Evolutionary conservation across 345 rosid species (phyloP).

Genomic region (Erysimum cheiranthoides): DNA sequence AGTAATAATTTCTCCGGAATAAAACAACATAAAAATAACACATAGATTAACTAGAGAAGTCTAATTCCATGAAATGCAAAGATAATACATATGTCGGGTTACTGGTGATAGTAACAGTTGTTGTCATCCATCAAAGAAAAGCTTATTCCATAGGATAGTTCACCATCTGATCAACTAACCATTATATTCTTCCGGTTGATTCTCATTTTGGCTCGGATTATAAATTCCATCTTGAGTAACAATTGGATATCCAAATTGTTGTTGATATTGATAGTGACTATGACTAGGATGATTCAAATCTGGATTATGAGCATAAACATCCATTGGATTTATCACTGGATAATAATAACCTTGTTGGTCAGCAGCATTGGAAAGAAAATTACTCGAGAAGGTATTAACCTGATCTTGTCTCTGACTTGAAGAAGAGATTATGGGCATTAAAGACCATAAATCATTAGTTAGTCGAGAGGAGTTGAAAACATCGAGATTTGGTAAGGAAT

Average conservation of each 20-base stretch:
- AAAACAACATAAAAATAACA: neutral
- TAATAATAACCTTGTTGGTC: conserved; percentile 17
- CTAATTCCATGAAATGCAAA: neutral
- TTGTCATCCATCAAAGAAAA: neutral
- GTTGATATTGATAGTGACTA: conserved; percentile 2
- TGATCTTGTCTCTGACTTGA: neutral
- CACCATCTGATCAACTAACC: neutral
- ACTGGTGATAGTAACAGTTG: conserved; percentile 5
- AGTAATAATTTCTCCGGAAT: neutral
- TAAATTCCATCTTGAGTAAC: neutral
- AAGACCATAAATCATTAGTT: neutral
- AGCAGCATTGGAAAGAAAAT: neutral
- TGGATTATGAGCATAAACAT: neutral
- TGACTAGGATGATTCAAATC: neutral
- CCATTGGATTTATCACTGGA: conserved; percentile 8
- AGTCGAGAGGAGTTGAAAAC: conserved; percentile 16
- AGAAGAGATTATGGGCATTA: neutral
- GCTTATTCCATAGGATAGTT: neutral
- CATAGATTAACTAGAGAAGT: neutral
- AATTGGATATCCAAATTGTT: neutral
- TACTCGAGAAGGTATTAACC: neutral
- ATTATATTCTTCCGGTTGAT: neutral
- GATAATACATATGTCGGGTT: conserved; percentile 17
- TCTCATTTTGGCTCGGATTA: neutral
- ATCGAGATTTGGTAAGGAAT: neutral